These are phyloP conservation scores for Tripterygium wilfordii DNA, from an alignment of 177 flowering plant species.

Conservation along the genomic window DNA sequence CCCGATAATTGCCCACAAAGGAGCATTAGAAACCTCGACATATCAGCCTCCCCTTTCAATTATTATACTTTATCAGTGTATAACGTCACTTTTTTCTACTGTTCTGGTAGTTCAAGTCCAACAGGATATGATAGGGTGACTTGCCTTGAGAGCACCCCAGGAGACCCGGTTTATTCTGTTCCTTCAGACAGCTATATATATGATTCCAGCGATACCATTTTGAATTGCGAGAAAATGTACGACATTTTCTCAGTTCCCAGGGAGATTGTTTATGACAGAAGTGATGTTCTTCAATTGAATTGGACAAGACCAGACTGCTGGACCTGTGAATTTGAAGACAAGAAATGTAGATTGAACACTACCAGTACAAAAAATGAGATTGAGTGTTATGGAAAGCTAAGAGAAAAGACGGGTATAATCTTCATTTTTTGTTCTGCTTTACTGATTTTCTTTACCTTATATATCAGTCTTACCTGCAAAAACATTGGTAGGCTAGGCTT, in stretches of 20 bases:
- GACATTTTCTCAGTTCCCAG: background rate
- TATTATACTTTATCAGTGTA: background rate
- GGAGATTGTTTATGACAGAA: background rate
- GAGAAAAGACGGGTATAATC: too few relatives aligned
- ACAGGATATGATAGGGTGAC: background rate
- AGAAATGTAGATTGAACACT: too few relatives aligned
- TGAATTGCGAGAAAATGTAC: background rate
- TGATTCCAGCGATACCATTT: too few relatives aligned
- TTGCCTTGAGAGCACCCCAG: background rate
- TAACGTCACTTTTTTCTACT: constrained; percentile 4
- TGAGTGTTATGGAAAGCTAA: too few relatives aligned
- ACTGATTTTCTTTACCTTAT: too few relatives aligned
- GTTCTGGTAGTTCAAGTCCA: background rate
- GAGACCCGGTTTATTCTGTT: background rate
- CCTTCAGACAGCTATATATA: background rate
- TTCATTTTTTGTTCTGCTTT: too few relatives aligned
- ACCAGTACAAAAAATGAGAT: too few relatives aligned
- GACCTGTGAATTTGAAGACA: too few relatives aligned
- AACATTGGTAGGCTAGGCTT: too few relatives aligned
- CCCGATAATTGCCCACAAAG: constrained; percentile 30
- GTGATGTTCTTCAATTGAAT: background rate
- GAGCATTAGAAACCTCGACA: background rate
- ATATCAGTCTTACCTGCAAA: too few relatives aligned
- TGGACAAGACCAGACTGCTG: background rate
- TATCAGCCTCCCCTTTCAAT: constrained; percentile 4